Evolutionary conservation across 805 yeast species (phyloP), one percentile per base, ranked within the genome.

Genomic region (Metschnikowia proteae): DNA sequence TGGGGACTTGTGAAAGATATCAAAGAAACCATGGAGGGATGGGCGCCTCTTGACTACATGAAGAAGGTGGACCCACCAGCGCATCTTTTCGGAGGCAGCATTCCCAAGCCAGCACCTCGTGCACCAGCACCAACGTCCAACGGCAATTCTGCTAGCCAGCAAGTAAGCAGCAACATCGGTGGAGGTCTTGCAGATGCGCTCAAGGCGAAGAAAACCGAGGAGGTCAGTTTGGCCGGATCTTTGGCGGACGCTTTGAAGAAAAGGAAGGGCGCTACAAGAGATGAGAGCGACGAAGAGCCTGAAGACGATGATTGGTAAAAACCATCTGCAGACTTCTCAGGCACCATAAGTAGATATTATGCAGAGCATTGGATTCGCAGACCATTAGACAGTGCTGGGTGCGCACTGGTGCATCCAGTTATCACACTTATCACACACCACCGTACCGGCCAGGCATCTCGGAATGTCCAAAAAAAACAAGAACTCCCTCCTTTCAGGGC

Each of bases 1-100:
- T 94, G 99, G 99, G 92, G 96, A 59, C 75, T 94, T 49, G 97
- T 90, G 7, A 86, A 86, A 63, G 75, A 81, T 31, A 64, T 84
- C 52, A 91, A 86, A 60, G 94, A 87, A 36, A 62, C 84, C 0
- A 79, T 73, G 48, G 94, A 90, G 64, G 99, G 99, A 4, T 94
- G 99, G 99, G 92, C 94, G 9, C 99, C 99, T 10, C 85, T 94
- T 23, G 87, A 91, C n/a, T 94, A 91, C 63, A 81, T 92, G 60
- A 82, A 74, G 22, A 81, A 80, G 51, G 78, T 79, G 54, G 79
- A 67, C 3, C 76, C 79, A 9, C 81, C 84, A 33, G 66, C 72
- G 0, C 55, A 50, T 35, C 51, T 58, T 7, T 66, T 63, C 10
- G 60, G 61, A 3, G 55, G 59, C 6, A 26, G 29, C 0, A 38